Base-by-base conservation (phyloP, 1,284 basidiomycete genomes). In the Pseudozyma thailandica region DNA sequence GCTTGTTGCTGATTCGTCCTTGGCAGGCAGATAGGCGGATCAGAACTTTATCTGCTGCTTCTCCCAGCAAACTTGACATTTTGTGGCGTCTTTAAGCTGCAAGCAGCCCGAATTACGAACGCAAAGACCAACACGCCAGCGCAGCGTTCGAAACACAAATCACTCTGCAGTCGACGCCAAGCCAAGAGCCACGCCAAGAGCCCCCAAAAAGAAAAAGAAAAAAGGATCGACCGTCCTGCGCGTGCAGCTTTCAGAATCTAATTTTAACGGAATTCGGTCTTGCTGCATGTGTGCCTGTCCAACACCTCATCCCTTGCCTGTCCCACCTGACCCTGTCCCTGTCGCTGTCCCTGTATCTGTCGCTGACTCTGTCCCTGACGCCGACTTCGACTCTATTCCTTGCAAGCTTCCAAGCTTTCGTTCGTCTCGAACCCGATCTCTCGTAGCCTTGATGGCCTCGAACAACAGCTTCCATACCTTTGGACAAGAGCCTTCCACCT, bases 381-480 rank as follows among this genome's bases (percentile, higher is more conserved):
- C 13, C 31, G 23, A 28, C 8, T 21, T 13, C 9, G 45, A 4
- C 38, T 39, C 25, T 20, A 3, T 35, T 15, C 56, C n/a, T n/a
- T n/a, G n/a, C n/a, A n/a, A 49, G 51, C 27, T 44, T 42, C 35
- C 45, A n/a, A n/a, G n/a, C n/a, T n/a, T n/a, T n/a, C n/a, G n/a
- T 18, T 16, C 33, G 8, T n/a, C n/a, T 41, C 39, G 20, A 18
- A 41, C 18, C 7, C 39, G n/a, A n/a, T n/a, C 39, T 12, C 2
- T 7, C 41, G 27, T 52, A 44, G 63, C 56, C 56, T 66, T 66
- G 56, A 66, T 66, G 63, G 56, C 51, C 49, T 55, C 58, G 56
- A 52, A 50, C 47, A 38, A 25, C 12, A 31, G 20, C 16, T 23
- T 15, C 9, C 47, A 46, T 42, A 33, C 56, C 50, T 18, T 54